Percentiles rank a stretch among this genome's conserved stretches.
Evolutionary conservation across 768 basidiomycete genomes (phyloP).

Genomic region (Pilatotrama ljubarskyi): DNA sequence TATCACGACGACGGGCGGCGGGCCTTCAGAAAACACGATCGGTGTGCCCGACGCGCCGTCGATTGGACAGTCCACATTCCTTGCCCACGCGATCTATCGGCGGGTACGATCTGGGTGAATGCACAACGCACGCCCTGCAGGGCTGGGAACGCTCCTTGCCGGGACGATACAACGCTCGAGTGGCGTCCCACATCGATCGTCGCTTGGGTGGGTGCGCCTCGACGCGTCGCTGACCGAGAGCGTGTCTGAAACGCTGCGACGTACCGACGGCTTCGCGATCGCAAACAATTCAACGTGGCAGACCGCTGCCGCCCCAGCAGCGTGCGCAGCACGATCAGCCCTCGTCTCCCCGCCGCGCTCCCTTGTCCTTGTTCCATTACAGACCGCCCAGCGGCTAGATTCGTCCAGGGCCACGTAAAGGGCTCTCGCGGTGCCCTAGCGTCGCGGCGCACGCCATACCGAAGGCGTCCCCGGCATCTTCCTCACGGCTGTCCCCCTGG

Average conservation of each 20-base stretch:
- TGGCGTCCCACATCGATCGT: conserved; percentile 2
- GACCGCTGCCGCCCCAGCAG: background rate
- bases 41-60: background rate
- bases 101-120: background rate
- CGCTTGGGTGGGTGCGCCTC: background rate
- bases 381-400: conserved; percentile 1
- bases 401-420: background rate
- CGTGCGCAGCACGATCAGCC: background rate
- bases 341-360: background rate
- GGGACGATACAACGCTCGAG: background rate
- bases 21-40: background rate
- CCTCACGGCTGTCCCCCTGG: background rate
- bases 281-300: too few relatives aligned
- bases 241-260: background rate
- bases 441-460: background rate
- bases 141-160: background rate
- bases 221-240: background rate
- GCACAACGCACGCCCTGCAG: background rate
- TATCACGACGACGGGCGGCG: conserved; percentile 2
- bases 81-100: background rate
- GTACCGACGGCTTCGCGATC: too few relatives aligned
- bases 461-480: background rate
- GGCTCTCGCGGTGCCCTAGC: background rate
- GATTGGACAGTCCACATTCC: too few relatives aligned
- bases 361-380: background rate